Base-by-base conservation (phyloP, 2,329 filamentous ascomycete genomes). In the Colletotrichum liaoningense region DNA sequence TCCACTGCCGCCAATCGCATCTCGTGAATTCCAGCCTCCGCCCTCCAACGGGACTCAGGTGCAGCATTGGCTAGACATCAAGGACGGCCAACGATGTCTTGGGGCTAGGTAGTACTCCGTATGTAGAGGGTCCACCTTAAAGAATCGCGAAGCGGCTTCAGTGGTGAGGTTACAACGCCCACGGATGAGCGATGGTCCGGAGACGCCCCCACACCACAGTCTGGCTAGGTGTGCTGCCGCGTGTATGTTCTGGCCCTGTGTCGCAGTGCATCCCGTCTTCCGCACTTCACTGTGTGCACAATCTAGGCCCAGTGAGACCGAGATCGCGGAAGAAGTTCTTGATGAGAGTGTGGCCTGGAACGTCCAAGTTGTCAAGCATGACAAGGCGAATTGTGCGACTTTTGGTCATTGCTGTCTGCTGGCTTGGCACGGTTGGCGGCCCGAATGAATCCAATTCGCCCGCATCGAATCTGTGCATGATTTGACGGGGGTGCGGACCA, bases 141-240 rank as follows among this genome's bases (percentile, higher is more conserved):
- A 67, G 28, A 24, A 26, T n/a, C 5, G 19, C 26, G 33, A 38
- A 26, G 66, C 67, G 54, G 54, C 38, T 60, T 60, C 35, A n/a
- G 30, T 49, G 54, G 42, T 52, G 71, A 62, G 55, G 71, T 73
- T 66, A 66, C 71, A 73, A 67, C 67, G 71, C 54, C 46, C 28
- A 30, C 71, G 67, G 67, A 72, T 66, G 60, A 58, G 68, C 56
- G 56, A 66, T 62, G 56, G 60, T 60, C 67, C 71, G 67, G 49
- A 30, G 71, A 59, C 26, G 30, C 54, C 59, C 22, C 35, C 49
- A 28, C 67, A n/a, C 26, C 35, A 35, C 30, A 24, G 28, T 28
- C 42, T 30, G 33, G 33, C 55, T 22, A 42, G 42, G 24, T 38
- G 24, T 30, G 52, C 42, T 38, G 38, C 38, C 14, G 38, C 38